A percentile compares a stretch with the other conserved stretches of the same genome.
Evolutionary conservation across 768 basidiomycete genomes (phyloP).

Genomic region (Tylopilus rubrobrunneus): DNA sequence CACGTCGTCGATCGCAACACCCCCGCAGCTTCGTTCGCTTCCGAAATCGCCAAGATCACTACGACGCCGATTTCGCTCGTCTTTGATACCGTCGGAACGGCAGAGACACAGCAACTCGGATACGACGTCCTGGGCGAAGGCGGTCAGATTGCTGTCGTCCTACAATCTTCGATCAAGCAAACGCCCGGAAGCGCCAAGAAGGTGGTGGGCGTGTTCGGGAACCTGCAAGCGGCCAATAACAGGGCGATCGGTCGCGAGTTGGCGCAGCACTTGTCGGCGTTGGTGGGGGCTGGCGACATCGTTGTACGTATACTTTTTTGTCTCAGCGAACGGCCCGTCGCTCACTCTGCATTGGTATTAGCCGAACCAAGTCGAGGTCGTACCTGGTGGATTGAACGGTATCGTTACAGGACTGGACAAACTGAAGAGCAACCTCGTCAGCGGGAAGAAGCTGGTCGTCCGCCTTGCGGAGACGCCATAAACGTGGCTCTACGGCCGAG

Average conservation of each 20-base stretch:
- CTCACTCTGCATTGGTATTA: background rate
- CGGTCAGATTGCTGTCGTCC: slow-evolving; percentile 25
- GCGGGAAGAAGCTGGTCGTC: slow-evolving; percentile 28
- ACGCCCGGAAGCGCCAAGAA: slow-evolving; percentile 15
- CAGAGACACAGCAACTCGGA: slow-evolving; percentile 32
- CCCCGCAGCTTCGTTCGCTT: slow-evolving; percentile 7
- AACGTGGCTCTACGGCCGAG: background rate
- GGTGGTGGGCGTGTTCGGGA: slow-evolving; percentile 8
- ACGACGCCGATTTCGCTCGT: slow-evolving; percentile 9
- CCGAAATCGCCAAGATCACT: slow-evolving; percentile 17
- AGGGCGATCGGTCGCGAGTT: slow-evolving; percentile 13
- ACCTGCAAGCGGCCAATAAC: slow-evolving; percentile 9
- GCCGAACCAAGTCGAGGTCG: slow-evolving; percentile 22
- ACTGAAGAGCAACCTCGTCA: slow-evolving; percentile 35
- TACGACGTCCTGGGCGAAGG: slow-evolving; percentile 30
- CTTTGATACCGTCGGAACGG: slow-evolving; percentile 27
- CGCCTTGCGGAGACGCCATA: slow-evolving; percentile 31
- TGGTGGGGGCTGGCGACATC: slow-evolving; percentile 15
- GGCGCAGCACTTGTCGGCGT: slow-evolving; percentile 7
- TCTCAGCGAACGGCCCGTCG: background rate
- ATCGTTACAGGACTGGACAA: slow-evolving; percentile 32
- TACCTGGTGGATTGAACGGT: slow-evolving; percentile 37
- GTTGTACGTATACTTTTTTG: slow-evolving; percentile 5
- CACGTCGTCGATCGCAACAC: slow-evolving; percentile 33
- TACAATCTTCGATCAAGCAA: slow-evolving; percentile 7